Percentiles rank a stretch among this genome's conserved stretches.
phyloP scores from a whole-genome alignment of 768 basidiomycete genomes.

The Tylopilus plumbeoviolaceoides region DNA sequence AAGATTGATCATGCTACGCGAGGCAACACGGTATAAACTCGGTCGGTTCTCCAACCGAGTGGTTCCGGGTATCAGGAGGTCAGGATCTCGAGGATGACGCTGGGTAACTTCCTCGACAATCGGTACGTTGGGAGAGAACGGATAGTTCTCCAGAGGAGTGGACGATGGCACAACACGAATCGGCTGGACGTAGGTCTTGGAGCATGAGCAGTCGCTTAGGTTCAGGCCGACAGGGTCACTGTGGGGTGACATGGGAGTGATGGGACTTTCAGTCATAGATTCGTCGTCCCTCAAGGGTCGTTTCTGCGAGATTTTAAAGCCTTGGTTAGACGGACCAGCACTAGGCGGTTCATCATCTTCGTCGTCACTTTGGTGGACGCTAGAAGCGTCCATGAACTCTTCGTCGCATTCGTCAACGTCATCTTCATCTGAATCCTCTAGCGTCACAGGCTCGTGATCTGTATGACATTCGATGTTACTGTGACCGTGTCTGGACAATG shows the following conservation, averaged over 20 bases:
- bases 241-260: slow-evolving; percentile 1
- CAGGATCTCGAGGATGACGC: slow-evolving; percentile 1
- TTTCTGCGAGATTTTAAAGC: slow-evolving; percentile 10
- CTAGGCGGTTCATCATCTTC: slow-evolving; percentile 29
- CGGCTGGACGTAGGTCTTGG: slow-evolving; percentile 8
- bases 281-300: slow-evolving; percentile 3
- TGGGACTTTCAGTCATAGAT: neutral
- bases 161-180: slow-evolving; percentile 3
- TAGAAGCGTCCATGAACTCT: slow-evolving; percentile 34
- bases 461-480: slow-evolving; percentile 20
- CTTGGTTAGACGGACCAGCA: slow-evolving; percentile 15
- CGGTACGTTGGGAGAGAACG: slow-evolving; percentile 19
- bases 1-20: slow-evolving; percentile 63
- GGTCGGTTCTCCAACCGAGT: slow-evolving; percentile 29
- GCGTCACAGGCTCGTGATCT: slow-evolving; percentile 19
- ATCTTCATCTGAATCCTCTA: slow-evolving; percentile 33
- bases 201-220: slow-evolving; percentile 1
- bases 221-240: neutral
- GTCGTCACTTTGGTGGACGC: slow-evolving; percentile 36
- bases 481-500: slow-evolving; percentile 39
- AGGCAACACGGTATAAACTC: slow-evolving; percentile 54
- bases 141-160: slow-evolving; percentile 8
- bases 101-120: neutral
- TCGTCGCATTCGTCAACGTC: slow-evolving; percentile 32
- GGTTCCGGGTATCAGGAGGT: slow-evolving; percentile 3